phyloP scores from a whole-genome alignment of 192 early-diverging fungal species.

The Linnemannia schmuckeri region DNA sequence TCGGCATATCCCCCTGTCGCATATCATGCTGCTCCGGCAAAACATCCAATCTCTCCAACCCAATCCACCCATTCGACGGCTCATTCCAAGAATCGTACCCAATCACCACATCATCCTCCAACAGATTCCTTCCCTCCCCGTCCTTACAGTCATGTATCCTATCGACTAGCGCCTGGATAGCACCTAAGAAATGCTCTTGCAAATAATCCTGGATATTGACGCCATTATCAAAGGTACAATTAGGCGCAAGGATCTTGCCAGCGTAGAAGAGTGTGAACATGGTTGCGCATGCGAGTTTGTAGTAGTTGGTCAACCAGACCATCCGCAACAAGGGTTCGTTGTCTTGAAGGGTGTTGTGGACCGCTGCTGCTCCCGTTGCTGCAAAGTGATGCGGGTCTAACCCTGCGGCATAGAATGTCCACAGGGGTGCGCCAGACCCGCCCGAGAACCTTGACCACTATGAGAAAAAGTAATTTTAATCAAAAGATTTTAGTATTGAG shows the following conservation, averaged over 20 bases:
- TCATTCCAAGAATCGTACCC: constrained; percentile 73
- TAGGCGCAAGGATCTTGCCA: constrained; percentile 62
- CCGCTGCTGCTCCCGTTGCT: constrained; percentile 63
- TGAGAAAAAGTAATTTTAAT: background rate
- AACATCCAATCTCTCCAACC: constrained; percentile 46
- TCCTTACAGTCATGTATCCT: constrained; percentile 40
- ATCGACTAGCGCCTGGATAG: constrained; percentile 55
- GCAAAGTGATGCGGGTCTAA: constrained; percentile 60
- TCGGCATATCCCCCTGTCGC: constrained; percentile 65
- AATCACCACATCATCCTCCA: constrained; percentile 60
- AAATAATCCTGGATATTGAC: constrained; percentile 67
- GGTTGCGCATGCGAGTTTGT: constrained; percentile 63
- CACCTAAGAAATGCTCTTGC: constrained; percentile 61
- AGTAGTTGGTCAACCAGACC: constrained; percentile 73
- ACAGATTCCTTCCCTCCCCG: constrained; percentile 15
- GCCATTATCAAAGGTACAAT: constrained; percentile 54
- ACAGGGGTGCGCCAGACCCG: constrained; percentile 70
- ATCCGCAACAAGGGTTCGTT: constrained; percentile 58
- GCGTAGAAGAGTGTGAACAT: constrained; percentile 72
- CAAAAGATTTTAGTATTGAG: background rate
- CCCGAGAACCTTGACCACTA: constrained; percentile 56
- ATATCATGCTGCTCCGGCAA: constrained; percentile 58
- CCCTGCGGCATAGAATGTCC: constrained; percentile 65
- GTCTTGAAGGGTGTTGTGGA: constrained; percentile 58
- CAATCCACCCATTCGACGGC: constrained; percentile 67